A percentile compares a stretch with the other conserved stretches of the same genome.
Evolutionary conservation across 2,329 filamentous ascomycete genomes (phyloP).

Genomic region (Furcasterigmium sp.): DNA sequence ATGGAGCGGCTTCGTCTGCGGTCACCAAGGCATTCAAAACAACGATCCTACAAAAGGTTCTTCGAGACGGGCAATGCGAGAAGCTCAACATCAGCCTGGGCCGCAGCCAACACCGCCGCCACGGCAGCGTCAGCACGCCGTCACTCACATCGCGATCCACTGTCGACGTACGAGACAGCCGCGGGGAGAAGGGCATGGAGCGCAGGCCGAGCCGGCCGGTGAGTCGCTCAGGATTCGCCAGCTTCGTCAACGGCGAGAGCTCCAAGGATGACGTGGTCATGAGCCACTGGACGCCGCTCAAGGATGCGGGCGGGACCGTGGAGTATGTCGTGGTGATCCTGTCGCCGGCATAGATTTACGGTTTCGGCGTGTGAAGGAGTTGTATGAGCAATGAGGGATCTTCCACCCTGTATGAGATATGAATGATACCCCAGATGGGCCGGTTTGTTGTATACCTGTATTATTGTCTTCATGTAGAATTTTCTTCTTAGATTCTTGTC

Average conservation of each 20-base stretch:
- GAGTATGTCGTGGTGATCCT: conserved; percentile 12
- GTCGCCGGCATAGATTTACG: conserved; percentile 8
- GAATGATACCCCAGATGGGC: neutral
- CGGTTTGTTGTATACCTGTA: neutral
- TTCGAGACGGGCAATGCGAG: conserved; percentile 28
- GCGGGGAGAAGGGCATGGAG: neutral
- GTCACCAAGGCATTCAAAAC: conserved; percentile 38
- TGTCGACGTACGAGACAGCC: conserved; percentile 5
- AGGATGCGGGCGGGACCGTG: conserved; percentile 8
- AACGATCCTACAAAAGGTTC: conserved; percentile 33
- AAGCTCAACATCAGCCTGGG: conserved; percentile 19
- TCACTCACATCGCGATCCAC: conserved; percentile 2
- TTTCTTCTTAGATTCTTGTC: too few relatives aligned
- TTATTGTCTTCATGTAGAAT: neutral
- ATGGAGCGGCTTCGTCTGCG: conserved; percentile 36
- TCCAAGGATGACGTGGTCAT: conserved; percentile 8
- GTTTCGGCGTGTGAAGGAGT: too few relatives aligned
- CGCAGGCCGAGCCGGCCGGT: conserved; percentile 1
- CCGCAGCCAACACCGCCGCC: conserved; percentile 7
- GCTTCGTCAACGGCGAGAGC: conserved; percentile 7
- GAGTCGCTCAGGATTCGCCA: conserved; percentile 9
- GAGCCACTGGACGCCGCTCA: conserved; percentile 13
- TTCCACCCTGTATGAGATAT: neutral
- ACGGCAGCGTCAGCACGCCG: conserved; percentile 8
- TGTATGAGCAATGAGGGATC: neutral